Conservation (phyloP, 768 basidiomycete species). For the Tubosaeta sp. region DNA sequence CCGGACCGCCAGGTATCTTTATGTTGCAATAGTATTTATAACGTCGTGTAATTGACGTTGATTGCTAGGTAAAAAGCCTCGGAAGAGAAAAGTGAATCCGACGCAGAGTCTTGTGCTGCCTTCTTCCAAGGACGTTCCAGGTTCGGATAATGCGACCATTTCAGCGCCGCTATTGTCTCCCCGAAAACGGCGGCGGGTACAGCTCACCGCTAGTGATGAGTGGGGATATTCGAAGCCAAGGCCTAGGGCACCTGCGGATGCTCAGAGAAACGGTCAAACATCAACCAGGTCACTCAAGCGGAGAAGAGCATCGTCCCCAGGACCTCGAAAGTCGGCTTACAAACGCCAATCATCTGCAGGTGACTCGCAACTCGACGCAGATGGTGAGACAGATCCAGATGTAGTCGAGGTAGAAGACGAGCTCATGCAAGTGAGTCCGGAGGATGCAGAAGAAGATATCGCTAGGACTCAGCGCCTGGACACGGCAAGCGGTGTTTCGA, state of each 20-base stretch:
- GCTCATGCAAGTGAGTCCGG: slow-evolving; percentile 24
- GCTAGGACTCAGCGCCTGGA: not conserved
- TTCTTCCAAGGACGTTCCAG: slow-evolving; percentile 5
- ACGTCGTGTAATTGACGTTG: not conserved
- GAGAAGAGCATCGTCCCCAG: slow-evolving; percentile 29
- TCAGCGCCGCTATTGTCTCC: slow-evolving; percentile 17
- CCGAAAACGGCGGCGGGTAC: slow-evolving; percentile 26
- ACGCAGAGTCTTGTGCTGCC: slow-evolving; percentile 6
- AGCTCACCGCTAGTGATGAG: slow-evolving; percentile 6
- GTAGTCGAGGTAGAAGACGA: slow-evolving; percentile 35
- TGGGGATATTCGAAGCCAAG: slow-evolving; percentile 7
- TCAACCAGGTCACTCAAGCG: slow-evolving; percentile 13
- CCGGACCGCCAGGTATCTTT: slow-evolving; percentile 56
- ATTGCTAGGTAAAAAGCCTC: slow-evolving; percentile 14
- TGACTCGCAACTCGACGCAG: slow-evolving; percentile 31
- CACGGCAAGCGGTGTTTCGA: slow-evolving; percentile 1
- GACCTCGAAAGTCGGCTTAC: slow-evolving; percentile 14
- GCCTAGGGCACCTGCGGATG: slow-evolving; percentile 7
- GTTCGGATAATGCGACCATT: slow-evolving; percentile 8
- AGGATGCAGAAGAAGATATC: slow-evolving; percentile 16
- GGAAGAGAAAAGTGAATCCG: slow-evolving; percentile 16
- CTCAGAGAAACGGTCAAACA: slow-evolving; percentile 3
- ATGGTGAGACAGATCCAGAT: slow-evolving; percentile 34
- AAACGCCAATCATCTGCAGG: slow-evolving; percentile 22
- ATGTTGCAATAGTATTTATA: not conserved